A percentile compares a stretch with the other conserved stretches of the same genome.
Conservation (phyloP, 805 yeast species). For the Millerozyma miso region DNA sequence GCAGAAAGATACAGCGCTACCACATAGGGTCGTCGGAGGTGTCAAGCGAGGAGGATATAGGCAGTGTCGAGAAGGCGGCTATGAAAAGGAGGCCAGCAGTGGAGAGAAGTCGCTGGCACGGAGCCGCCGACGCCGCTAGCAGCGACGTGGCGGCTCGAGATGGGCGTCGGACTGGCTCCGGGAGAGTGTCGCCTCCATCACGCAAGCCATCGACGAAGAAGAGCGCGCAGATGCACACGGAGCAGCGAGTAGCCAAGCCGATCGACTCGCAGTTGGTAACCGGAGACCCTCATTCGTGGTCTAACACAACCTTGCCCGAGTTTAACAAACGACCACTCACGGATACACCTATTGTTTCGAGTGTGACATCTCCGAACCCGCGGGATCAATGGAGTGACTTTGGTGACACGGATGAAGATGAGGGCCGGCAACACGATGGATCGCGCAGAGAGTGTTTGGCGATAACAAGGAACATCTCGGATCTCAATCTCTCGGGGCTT, state of each 20-base stretch:
- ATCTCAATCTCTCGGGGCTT: constrained; percentile 35
- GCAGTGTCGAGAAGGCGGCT: not conserved
- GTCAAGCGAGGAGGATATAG: constrained; percentile 1
- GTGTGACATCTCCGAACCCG: constrained; percentile 49
- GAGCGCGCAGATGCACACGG: constrained; percentile 12
- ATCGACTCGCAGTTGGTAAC: constrained; percentile 10
- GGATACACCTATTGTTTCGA: constrained; percentile 67
- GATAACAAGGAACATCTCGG: constrained; percentile 31
- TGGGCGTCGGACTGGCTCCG: not conserved
- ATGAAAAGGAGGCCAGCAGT: not conserved
- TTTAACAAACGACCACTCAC: constrained; percentile 70
- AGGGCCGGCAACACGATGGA: not conserved
- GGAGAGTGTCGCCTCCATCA: not conserved
- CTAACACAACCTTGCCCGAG: constrained; percentile 37
- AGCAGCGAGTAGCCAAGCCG: constrained; percentile 10
- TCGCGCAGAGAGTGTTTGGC: constrained; percentile 9
- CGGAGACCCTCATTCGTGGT: constrained; percentile 3
- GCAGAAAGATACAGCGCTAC: constrained; percentile 12
- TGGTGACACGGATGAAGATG: constrained; percentile 17
- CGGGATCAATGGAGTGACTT: constrained; percentile 27
- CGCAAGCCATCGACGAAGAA: constrained; percentile 10
- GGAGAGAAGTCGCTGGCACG: not conserved
- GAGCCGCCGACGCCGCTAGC: not conserved
- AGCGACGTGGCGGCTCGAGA: not conserved
- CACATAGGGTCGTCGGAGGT: constrained; percentile 1